A percentile compares a stretch with the other conserved stretches of the same genome.
These are phyloP conservation scores for Mortierella sp. DNA, from an alignment of 371 early-diverging fungal genomes.

Conservation along the genomic window DNA sequence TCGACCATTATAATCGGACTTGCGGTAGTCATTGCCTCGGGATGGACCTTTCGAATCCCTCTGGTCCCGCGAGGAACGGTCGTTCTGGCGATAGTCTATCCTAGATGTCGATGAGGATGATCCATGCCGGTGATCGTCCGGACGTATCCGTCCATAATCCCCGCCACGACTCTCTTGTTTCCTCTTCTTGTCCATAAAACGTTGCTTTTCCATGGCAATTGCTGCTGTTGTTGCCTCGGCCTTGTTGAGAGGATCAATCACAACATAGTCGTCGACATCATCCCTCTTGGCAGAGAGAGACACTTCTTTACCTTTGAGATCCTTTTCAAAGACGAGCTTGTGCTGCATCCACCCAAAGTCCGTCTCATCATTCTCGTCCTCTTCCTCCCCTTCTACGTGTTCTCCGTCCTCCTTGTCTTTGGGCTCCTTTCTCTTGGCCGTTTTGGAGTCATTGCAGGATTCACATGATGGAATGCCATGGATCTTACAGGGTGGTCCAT, in stretches of 20 bases:
- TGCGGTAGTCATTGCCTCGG: too few relatives aligned
- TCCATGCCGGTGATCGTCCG: not conserved
- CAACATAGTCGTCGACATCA: conserved; percentile 77
- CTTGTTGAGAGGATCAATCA: conserved; percentile 73
- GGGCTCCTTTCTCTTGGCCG: conserved; percentile 1
- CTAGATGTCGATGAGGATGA: conserved; percentile 6
- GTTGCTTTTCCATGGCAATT: conserved; percentile 29
- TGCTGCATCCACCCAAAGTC: conserved; percentile 80
- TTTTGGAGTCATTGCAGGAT: conserved; percentile 66
- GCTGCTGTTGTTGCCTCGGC: conserved; percentile 31
- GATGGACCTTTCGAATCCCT: too few relatives aligned
- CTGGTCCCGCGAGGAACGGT: conserved; percentile 16
- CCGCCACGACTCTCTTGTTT: not conserved
- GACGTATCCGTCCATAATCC: conserved; percentile 8
- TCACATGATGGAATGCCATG: conserved; percentile 74
- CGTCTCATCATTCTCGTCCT: conserved; percentile 47
- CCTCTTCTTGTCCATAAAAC: conserved; percentile 19
- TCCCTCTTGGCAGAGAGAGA: conserved; percentile 65
- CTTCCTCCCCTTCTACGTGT: conserved; percentile 8
- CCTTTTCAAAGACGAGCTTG: conserved; percentile 73
- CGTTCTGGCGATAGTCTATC: conserved; percentile 13
- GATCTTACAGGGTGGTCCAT: conserved; percentile 61
- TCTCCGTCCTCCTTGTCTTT: not conserved
- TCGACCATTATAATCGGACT: conserved; percentile 28
- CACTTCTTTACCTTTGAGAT: conserved; percentile 70